Base-by-base conservation (phyloP, 768 basidiomycete genomes). In the Leccinum obscurum region DNA sequence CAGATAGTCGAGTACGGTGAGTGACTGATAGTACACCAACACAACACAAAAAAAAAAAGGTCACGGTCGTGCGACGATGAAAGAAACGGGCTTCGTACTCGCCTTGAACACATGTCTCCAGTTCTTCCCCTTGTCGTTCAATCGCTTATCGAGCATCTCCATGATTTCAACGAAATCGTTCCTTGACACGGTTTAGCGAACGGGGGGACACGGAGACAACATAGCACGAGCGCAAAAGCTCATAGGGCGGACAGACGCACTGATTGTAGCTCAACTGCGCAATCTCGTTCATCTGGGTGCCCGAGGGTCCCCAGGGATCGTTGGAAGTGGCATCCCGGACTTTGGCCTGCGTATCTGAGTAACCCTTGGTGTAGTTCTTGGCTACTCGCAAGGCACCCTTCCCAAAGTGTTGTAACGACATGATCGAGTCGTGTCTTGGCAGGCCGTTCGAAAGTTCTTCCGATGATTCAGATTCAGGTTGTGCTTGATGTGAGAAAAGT, bases 31-130 rank as follows among this genome's bases (percentile, higher is more conserved):
- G 22, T 22, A 22, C 22, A 22, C 22, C 22, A 22, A 22, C 22
- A 22, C 22, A 22, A 22, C 22, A 28, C 28, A 37, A 51, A 52
- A 58, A 20, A 44, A 39, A 39, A 8, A n/a, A n/a, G n/a, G 37
- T 20, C 4, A 1, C 28, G 22, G 56, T 54, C 49, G 10, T 15
- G 15, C 44, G 20, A 46, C 20, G 44, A 46, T 20, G 41, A 46
- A 20, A 46, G 32, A 34, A 54, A 32, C 7, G 51, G 24, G n/a
- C 48, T 37, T 49, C 24, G 65, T 80, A 65, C 81, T 60, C 58
- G 88, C 93, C 83, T 98, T 98, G 85, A 97, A 98, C 59, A 98
- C 96, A 80, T 99, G 97, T 55, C 96, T 85, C 97, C 97, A 99
- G 69, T 98, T 98, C 85, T 98, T 98, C 39, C 97, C 97, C 81